Conservation (phyloP, 1,139 yeast species). For the Keqinozyma sinolaborantium region DNA sequence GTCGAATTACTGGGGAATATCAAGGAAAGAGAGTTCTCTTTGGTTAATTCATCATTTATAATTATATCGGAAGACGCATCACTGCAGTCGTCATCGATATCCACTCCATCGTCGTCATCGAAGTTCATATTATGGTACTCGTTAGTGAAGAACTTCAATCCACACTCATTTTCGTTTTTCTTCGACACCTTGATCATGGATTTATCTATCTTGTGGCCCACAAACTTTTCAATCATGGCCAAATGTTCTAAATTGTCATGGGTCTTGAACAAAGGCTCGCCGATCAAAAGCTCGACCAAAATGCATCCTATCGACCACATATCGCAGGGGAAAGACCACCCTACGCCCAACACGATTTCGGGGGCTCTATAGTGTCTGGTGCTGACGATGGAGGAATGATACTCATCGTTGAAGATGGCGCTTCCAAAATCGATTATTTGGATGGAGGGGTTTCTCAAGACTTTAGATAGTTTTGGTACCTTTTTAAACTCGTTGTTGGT, state of each 20-base stretch:
- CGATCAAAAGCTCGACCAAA: conserved; percentile 84
- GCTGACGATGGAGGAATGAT: conserved; percentile 87
- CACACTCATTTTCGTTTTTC: conserved; percentile 39
- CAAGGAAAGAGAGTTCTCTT: conserved; percentile 22
- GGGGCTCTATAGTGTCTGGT: conserved; percentile 98
- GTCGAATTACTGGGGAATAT: conserved; percentile 34
- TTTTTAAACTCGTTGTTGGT: conserved; percentile 20
- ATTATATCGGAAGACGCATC: conserved; percentile 21
- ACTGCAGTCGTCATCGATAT: conserved; percentile 17
- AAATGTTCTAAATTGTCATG: conserved; percentile 93
- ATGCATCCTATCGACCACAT: conserved; percentile 97
- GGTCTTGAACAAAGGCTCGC: conserved; percentile 93
- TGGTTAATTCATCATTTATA: conserved; percentile 27
- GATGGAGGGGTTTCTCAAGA: conserved; percentile 75
- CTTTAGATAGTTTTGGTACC: conserved; percentile 39
- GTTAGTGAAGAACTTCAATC: conserved; percentile 35
- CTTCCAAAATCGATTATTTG: conserved; percentile 95
- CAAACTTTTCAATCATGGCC: conserved; percentile 87
- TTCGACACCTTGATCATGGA: conserved; percentile 35
- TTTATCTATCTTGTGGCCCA: conserved; percentile 42
- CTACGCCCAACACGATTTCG: conserved; percentile 87
- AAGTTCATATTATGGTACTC: conserved; percentile 1
- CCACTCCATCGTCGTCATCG: conserved; percentile 19
- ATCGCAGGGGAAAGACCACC: conserved; percentile 93
- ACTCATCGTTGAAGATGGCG: conserved; percentile 91